A percentile compares a stretch with the other conserved stretches of the same genome.
Evolutionary conservation across 768 basidiomycete species (phyloP).

Genomic region (Rubroboletus pulcherrimus): DNA sequence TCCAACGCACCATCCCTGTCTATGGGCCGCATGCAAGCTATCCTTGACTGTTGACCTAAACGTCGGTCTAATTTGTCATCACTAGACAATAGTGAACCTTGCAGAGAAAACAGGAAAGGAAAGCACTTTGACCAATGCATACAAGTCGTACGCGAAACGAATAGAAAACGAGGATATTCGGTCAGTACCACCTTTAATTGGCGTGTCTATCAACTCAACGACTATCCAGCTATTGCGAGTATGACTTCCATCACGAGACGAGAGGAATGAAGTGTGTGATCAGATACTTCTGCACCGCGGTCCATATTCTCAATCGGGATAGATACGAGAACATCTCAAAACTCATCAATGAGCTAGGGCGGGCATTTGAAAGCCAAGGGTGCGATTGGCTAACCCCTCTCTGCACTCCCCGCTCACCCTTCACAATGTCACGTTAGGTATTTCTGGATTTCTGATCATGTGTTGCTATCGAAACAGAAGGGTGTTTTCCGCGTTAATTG

Average conservation of each 20-base stretch:
- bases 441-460: conserved; percentile 74
- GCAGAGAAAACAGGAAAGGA: conserved; percentile 92
- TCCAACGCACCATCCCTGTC: conserved; percentile 54
- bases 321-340: conserved; percentile 90
- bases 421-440: conserved; percentile 45
- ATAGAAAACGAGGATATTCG: conserved; percentile 50
- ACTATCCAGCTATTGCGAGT: conserved; percentile 61
- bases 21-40: conserved; percentile 77
- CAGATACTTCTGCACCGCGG: neutral
- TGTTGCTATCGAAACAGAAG: conserved; percentile 73
- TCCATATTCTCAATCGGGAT: conserved; percentile 3
- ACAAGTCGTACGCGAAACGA: conserved; percentile 62
- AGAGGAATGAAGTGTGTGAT: conserved; percentile 84
- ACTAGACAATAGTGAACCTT: conserved; percentile 79
- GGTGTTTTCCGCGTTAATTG: conserved; percentile 91
- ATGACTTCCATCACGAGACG: conserved; percentile 93
- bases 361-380: conserved; percentile 79
- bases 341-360: conserved; percentile 65
- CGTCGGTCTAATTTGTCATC: conserved; percentile 1
- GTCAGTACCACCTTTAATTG: conserved; percentile 36
- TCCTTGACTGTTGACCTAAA: neutral
- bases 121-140: conserved; percentile 71
- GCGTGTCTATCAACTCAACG: neutral
- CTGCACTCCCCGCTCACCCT: neutral
- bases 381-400: conserved; percentile 28